Base-by-base conservation (phyloP, 345 rosid genomes). In the Barbarea vulgaris region DNA sequence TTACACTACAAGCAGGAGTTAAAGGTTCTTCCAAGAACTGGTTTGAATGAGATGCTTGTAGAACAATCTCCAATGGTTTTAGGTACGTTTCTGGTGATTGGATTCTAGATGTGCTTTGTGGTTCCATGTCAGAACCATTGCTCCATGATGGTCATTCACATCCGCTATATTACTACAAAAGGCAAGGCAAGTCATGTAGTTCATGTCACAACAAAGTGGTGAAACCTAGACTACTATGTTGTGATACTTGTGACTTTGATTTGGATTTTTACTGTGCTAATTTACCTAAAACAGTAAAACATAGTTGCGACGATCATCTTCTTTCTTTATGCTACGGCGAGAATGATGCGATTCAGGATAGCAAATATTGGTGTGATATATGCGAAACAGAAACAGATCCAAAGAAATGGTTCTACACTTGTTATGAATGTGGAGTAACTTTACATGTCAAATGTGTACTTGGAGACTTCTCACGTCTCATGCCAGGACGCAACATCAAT, bases 211-310 rank as follows among this genome's bases (percentile, higher is more conserved):
- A 13, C 17, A 53, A 25, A 12, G 4, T 24, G 58, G 58, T 13
- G 10, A 53, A 53, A 53, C 17, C 33, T 13, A 53, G 58, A 53
- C 33, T 53, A 3, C 58, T 53, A 12, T 53, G 58, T 12, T 53
- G 58, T 53, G 58, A 24, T 13, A 24, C 58, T 53, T 53, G 58
- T 25, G 33, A 53, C 33, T 13, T 24, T 25, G 33, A 24, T 24
- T 24, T 53, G 58, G 58, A 53, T 53, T 24, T 53, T 15, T 53
- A 53, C 58, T 53, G 18, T 53, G 58, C 58, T 53, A 53, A 6
- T 53, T 53, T 53, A 25, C 58, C 33, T 53, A 14, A 25, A 53
- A 25, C n/a, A 17, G 18, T 53, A 25, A 25, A 53, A 25, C 58
- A 53, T 12, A 24, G 33, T 10, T 25, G 33, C 33, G 33, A 53